Conservation (phyloP, 176 grass and related monocot genomes). For the Cocos nucifera region DNA sequence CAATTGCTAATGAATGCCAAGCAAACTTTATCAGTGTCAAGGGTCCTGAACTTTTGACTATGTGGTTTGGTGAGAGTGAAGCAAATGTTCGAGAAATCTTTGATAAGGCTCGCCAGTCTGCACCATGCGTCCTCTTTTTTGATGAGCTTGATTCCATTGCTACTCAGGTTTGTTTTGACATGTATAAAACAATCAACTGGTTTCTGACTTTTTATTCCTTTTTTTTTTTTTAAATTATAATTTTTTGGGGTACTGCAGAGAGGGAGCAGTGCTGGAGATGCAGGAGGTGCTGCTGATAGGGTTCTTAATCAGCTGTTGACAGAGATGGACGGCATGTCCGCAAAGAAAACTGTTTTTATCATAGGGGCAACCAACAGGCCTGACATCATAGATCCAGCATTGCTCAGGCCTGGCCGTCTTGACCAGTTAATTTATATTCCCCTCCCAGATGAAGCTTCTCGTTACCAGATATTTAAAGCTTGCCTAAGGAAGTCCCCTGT, state of each 20-base stretch:
- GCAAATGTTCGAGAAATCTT: conserved; percentile 80
- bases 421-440: conserved; percentile 82
- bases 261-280: conserved; percentile 63
- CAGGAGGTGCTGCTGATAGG: conserved; percentile 69
- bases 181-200: too few species aligned
- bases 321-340: conserved; percentile 86
- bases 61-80: conserved; percentile 98
- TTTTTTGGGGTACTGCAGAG: conserved; percentile 30
- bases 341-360: conserved; percentile 81
- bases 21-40: conserved; percentile 89
- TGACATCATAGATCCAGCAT: conserved; percentile 71
- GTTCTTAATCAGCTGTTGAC: conserved; percentile 75
- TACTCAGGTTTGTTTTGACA: conserved; percentile 43
- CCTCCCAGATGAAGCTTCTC: conserved; percentile 55
- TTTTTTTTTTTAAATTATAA: conserved; percentile 8
- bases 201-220: neutral
- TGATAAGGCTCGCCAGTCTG: conserved; percentile 64
- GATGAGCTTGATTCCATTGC: conserved; percentile 80
- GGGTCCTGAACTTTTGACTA: conserved; percentile 69
- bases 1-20: conserved; percentile 92
- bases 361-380: conserved; percentile 80
- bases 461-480: conserved; percentile 71
- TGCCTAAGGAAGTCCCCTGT: conserved; percentile 77
- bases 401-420: conserved; percentile 66
- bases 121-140: conserved; percentile 75